Percentiles rank a stretch among this genome's conserved stretches.
Conservation (phyloP, 768 basidiomycete species). For the Boletus rubescentipes region DNA sequence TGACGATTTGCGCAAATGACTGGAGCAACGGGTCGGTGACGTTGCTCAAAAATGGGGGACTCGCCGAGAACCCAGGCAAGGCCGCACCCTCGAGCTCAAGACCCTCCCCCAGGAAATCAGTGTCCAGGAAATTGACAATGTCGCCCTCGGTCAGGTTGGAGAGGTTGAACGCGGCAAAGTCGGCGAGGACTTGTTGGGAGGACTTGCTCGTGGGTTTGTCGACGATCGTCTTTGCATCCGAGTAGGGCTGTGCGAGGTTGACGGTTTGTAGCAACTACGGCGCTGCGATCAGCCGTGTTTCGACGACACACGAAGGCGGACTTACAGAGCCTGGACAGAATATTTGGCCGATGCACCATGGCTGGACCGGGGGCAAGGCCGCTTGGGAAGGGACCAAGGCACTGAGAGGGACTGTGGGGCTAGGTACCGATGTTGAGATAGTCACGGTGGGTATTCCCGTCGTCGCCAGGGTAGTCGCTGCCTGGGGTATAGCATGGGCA, state of each 20-base stretch:
- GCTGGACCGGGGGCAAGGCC: conserved; percentile 63
- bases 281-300: not conserved
- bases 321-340: conserved; percentile 79
- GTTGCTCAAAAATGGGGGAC: conserved; percentile 68
- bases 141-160: conserved; percentile 56
- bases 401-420: conserved; percentile 54
- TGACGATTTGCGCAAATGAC: conserved; percentile 76
- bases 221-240: conserved; percentile 86
- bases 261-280: conserved; percentile 79
- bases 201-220: conserved; percentile 82
- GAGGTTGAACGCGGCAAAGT: conserved; percentile 49
- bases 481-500: conserved; percentile 18
- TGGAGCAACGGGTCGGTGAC: conserved; percentile 67
- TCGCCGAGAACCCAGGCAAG: conserved; percentile 59
- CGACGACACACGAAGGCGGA: not conserved
- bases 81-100: conserved; percentile 68
- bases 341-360: conserved; percentile 75
- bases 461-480: conserved; percentile 12
- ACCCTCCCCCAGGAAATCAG: conserved; percentile 82
- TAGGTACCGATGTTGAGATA: conserved; percentile 62
- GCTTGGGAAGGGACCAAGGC: conserved; percentile 63
- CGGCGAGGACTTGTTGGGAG: conserved; percentile 63
- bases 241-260: conserved; percentile 70
- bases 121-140: conserved; percentile 67
- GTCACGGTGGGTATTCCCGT: conserved; percentile 37